Evolutionary conservation across 179 eudicot genomes (phyloP).

Genomic region (Beta lomatogona): DNA sequence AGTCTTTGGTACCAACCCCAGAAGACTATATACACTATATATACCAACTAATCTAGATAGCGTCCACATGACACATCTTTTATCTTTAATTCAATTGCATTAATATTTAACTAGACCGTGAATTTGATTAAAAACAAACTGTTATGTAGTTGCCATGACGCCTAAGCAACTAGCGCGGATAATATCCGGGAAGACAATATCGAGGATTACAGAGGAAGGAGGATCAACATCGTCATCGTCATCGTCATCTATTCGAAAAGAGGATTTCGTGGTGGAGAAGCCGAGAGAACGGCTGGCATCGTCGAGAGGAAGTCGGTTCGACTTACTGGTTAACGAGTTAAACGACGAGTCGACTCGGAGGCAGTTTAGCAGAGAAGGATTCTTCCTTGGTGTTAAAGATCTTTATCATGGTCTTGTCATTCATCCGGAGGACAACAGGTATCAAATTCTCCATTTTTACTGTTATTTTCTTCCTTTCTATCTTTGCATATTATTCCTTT

Average conservation of each 20-base stretch:
- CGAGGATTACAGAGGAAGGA: constrained; percentile 16
- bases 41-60: no score
- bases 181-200: constrained; percentile 6
- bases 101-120: no score
- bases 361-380: constrained; percentile 39
- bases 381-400: constrained; percentile 45
- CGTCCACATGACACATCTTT: no score
- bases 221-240: constrained; percentile 21
- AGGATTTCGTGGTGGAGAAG: constrained; percentile 38
- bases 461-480: no score
- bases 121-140: no score
- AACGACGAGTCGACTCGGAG: constrained; percentile 31
- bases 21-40: no score
- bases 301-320: constrained; percentile 53
- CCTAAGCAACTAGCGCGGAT: constrained; percentile 24
- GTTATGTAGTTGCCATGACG: neutral
- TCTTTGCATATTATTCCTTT: no score
- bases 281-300: constrained; percentile 48
- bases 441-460: neutral
- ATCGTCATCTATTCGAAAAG: constrained; percentile 16
- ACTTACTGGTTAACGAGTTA: constrained; percentile 43
- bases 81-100: no score
- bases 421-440: constrained; percentile 65
- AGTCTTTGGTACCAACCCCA: no score
- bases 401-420: constrained; percentile 47